phyloP scores from a whole-genome alignment of 768 basidiomycete species.

The Daedaleopsis sinensis region DNA sequence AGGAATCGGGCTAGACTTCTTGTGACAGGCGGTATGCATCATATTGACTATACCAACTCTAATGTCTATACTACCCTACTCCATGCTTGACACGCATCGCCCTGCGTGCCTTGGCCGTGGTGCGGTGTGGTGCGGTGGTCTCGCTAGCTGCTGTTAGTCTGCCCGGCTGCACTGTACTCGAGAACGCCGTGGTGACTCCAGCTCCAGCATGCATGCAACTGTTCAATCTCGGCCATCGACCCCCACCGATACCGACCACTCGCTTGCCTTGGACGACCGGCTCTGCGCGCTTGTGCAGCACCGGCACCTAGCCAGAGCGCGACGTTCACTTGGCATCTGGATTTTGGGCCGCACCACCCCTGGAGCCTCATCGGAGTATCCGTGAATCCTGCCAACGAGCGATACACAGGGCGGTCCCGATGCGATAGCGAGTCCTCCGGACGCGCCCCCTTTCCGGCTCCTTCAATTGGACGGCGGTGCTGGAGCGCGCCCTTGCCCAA shows the following conservation, averaged over 20 bases:
- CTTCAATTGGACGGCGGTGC: too few relatives aligned
- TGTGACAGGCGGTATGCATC: constrained; percentile 40
- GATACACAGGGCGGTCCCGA: neutral
- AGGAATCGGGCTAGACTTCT: constrained; percentile 80
- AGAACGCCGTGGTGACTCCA: too few relatives aligned
- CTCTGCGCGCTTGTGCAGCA: neutral
- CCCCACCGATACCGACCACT: too few relatives aligned
- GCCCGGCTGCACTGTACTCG: neutral
- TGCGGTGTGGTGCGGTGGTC: neutral
- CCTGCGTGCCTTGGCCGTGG: neutral
- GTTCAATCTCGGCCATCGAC: neutral
- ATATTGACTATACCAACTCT: constrained; percentile 13
- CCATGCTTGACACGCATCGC: neutral
- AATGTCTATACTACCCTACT: neutral
- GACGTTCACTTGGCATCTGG: too few relatives aligned
- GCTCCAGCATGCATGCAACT: neutral
- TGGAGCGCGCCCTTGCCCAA: too few relatives aligned
- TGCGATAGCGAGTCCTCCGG: too few relatives aligned
- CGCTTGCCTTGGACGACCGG: too few relatives aligned
- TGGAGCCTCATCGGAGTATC: neutral
- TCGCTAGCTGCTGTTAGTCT: neutral
- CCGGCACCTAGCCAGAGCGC: neutral
- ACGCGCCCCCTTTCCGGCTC: too few relatives aligned
- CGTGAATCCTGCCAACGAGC: neutral
- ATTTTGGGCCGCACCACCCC: too few relatives aligned